Percentiles rank a stretch among this genome's conserved stretches.
phyloP scores from a whole-genome alignment of 2,329 filamentous ascomycete species.

The Cytospora leucostoma region DNA sequence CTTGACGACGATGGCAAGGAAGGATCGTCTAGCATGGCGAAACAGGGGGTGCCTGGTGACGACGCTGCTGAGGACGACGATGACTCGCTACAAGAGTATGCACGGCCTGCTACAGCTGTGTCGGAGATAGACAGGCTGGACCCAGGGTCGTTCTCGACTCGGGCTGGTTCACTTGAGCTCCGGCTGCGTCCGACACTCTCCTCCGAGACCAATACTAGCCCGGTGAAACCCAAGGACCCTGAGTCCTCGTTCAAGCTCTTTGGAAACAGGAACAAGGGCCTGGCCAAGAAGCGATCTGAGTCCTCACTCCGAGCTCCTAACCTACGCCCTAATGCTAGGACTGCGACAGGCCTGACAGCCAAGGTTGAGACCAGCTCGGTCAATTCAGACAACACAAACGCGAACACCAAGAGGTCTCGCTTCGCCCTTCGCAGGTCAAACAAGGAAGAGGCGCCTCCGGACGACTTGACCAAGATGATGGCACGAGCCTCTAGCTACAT shows the following conservation, averaged over 20 bases:
- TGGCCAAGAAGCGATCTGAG: slow-evolving; percentile 55
- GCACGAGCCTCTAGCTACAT: slow-evolving; percentile 93
- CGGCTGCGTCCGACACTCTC: slow-evolving; percentile 81
- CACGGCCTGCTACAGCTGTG: slow-evolving; percentile 37
- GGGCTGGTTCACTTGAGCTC: slow-evolving; percentile 75
- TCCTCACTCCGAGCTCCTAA: slow-evolving; percentile 54
- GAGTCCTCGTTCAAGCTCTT: slow-evolving; percentile 56
- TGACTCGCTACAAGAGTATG: slow-evolving; percentile 34
- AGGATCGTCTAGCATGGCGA: slow-evolving; percentile 62
- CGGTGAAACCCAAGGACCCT: slow-evolving; percentile 48
- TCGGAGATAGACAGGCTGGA: slow-evolving; percentile 47
- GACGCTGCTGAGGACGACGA: slow-evolving; percentile 51
- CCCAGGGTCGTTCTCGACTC: slow-evolving; percentile 54
- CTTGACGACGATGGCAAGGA: slow-evolving; percentile 46
- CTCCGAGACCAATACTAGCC: slow-evolving; percentile 46
- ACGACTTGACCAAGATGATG: slow-evolving; percentile 97
- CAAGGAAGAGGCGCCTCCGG: slow-evolving; percentile 66
- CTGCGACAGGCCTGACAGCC: slow-evolving; percentile 48
- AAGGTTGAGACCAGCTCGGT: slow-evolving; percentile 41
- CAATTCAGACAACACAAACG: slow-evolving; percentile 35
- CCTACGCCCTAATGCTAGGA: slow-evolving; percentile 46
- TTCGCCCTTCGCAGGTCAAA: slow-evolving; percentile 56
- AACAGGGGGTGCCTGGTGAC: slow-evolving; percentile 47
- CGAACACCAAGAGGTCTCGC: slow-evolving; percentile 46
- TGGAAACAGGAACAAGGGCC: slow-evolving; percentile 46